Evolutionary conservation across 345 rosid genomes (phyloP).

Genomic region (Eucalyptus caleyi): DNA sequence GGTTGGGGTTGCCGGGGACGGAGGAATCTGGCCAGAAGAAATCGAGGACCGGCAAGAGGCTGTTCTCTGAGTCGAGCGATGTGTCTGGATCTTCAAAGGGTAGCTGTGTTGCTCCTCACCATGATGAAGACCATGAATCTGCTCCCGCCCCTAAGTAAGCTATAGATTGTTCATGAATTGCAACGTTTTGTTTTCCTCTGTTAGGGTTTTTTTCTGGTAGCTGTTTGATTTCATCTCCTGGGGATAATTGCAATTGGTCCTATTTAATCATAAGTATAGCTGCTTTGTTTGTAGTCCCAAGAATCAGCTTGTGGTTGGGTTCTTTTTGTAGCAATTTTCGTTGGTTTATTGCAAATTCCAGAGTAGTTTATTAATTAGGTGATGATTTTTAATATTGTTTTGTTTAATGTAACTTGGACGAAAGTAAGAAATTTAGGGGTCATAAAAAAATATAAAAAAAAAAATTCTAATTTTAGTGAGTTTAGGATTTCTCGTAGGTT

Average conservation of each 20-base stretch:
- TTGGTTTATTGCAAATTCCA: not conserved
- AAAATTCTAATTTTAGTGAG: not conserved
- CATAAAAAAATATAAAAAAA: not conserved
- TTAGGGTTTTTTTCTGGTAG: not conserved
- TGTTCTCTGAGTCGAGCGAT: conserved; percentile 4
- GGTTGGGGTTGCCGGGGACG: conserved; percentile 78
- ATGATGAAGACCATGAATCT: conserved; percentile 10
- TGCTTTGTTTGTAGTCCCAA: not conserved
- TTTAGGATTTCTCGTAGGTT: not conserved
- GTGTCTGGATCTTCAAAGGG: not conserved
- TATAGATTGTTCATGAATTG: not conserved
- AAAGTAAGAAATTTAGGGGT: not conserved
- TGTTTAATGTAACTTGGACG: not conserved
- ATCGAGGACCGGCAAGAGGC: conserved; percentile 45
- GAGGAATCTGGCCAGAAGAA: conserved; percentile 12
- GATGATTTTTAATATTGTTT: not conserved
- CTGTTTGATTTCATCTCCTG: not conserved
- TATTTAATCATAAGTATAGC: not conserved
- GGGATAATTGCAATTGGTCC: not conserved
- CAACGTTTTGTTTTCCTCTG: not conserved
- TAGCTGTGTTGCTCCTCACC: not conserved
- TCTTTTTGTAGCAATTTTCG: not conserved
- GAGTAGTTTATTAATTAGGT: not conserved
- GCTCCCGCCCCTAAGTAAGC: conserved; percentile 60
- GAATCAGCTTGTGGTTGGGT: not conserved